These are phyloP conservation scores for Chalciporus piperatus DNA, from an alignment of 768 basidiomycete species.

Conservation along the genomic window DNA sequence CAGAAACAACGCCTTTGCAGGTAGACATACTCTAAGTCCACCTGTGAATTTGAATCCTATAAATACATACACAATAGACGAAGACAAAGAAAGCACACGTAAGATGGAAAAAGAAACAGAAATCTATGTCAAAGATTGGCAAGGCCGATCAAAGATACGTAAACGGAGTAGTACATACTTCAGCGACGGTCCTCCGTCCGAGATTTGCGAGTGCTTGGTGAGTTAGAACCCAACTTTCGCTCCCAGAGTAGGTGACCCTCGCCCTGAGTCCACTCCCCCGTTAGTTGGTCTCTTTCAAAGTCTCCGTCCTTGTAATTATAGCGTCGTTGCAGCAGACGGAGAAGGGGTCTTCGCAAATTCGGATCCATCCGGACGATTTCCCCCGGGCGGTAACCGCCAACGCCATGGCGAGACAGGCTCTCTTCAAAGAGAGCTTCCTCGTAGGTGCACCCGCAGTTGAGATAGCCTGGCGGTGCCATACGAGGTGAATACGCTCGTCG, in stretches of 20 bases:
- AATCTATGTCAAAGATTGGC: too few relatives aligned
- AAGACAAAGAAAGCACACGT: too few relatives aligned
- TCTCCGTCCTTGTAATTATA: slow-evolving; percentile 84
- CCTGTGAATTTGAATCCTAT: too few relatives aligned
- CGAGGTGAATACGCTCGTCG: slow-evolving; percentile 74
- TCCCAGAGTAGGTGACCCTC: slow-evolving; percentile 71
- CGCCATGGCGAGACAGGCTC: slow-evolving; percentile 71
- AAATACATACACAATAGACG: too few relatives aligned
- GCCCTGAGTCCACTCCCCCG: slow-evolving; percentile 65
- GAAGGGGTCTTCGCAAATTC: slow-evolving; percentile 74
- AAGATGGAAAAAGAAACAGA: too few relatives aligned
- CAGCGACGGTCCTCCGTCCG: slow-evolving; percentile 40
- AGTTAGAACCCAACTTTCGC: slow-evolving; percentile 43
- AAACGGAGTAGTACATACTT: neutral
- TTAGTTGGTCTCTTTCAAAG: slow-evolving; percentile 67
- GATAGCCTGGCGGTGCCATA: slow-evolving; percentile 71
- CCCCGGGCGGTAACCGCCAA: slow-evolving; percentile 81
- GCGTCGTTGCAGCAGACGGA: slow-evolving; percentile 65
- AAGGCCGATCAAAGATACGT: too few relatives aligned
- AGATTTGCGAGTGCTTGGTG: slow-evolving; percentile 34
- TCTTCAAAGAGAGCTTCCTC: slow-evolving; percentile 88
- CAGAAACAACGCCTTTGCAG: too few relatives aligned
- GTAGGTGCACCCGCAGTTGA: slow-evolving; percentile 85
- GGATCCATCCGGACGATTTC: slow-evolving; percentile 89
- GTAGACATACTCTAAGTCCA: too few relatives aligned